phyloP scores from a whole-genome alignment of 2,329 filamentous ascomycete species.

The Verticillium nonalfalfae region DNA sequence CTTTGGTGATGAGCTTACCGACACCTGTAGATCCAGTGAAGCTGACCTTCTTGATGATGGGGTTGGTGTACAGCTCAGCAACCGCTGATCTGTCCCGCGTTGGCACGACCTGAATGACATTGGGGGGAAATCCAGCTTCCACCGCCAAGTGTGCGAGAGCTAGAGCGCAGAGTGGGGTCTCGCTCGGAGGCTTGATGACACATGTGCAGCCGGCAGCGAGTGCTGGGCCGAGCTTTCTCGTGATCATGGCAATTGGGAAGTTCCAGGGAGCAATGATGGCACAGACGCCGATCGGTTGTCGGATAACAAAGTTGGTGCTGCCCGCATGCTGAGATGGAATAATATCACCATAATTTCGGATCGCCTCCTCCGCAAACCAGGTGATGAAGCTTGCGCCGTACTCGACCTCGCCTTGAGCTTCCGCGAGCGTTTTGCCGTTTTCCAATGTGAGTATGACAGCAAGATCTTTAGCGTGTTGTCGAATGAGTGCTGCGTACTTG shows the following conservation, averaged over 20 bases:
- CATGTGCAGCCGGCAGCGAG: slow-evolving; percentile 66
- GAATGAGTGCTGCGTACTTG: not conserved
- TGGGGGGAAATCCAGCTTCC: slow-evolving; percentile 61
- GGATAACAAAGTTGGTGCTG: slow-evolving; percentile 56
- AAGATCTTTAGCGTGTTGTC: not conserved
- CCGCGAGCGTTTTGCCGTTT: slow-evolving; percentile 60
- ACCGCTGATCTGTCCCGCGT: slow-evolving; percentile 15
- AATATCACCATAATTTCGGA: slow-evolving; percentile 50
- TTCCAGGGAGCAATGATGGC: slow-evolving; percentile 64
- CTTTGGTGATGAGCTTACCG: slow-evolving; percentile 56
- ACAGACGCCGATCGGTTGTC: slow-evolving; percentile 61
- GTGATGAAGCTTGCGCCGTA: slow-evolving; percentile 56
- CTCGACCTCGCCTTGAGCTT: slow-evolving; percentile 51
- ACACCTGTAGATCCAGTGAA: slow-evolving; percentile 58
- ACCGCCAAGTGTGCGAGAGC: slow-evolving; percentile 59
- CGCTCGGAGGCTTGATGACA: slow-evolving; percentile 63
- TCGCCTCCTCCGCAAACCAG: slow-evolving; percentile 59
- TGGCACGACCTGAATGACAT: slow-evolving; percentile 41
- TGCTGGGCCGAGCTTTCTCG: slow-evolving; percentile 37
- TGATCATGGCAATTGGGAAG: slow-evolving; percentile 48
- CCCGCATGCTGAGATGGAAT: slow-evolving; percentile 47
- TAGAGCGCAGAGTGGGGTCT: slow-evolving; percentile 63
- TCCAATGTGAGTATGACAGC: slow-evolving; percentile 61
- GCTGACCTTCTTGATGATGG: slow-evolving; percentile 58
- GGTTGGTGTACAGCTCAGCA: slow-evolving; percentile 19